Conservation (phyloP, 257 asterid genomes). For the Rehmannia glutinosa region DNA sequence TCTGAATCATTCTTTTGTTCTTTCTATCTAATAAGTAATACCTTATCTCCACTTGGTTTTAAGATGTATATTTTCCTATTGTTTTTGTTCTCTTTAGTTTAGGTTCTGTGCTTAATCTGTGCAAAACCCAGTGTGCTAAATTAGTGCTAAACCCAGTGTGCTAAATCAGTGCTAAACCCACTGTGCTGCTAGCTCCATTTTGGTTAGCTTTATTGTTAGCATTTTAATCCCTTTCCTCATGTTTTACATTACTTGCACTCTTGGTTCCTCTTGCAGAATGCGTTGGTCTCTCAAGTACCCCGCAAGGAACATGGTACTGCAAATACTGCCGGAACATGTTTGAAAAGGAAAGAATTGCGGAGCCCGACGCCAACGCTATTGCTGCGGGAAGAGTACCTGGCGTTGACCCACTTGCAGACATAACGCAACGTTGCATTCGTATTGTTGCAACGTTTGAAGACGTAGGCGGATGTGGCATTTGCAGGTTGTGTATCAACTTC, state of each 20-base stretch:
- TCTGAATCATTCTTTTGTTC: background rate
- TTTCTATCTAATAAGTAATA: background rate
- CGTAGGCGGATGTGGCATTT: conserved; percentile 74
- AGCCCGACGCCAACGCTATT: conserved; percentile 59
- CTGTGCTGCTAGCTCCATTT: background rate
- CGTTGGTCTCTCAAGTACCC: conserved; percentile 43
- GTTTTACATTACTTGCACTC: background rate
- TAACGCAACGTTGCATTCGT: conserved; percentile 71
- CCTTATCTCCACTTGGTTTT: conserved; percentile 14
- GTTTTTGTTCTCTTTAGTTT: background rate
- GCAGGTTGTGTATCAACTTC: conserved; percentile 58
- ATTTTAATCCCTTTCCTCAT: conserved; percentile 9
- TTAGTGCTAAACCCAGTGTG: background rate
- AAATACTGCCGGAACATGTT: conserved; percentile 60
- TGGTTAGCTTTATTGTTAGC: background rate
- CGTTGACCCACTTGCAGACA: conserved; percentile 66
- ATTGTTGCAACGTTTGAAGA: conserved; percentile 48
- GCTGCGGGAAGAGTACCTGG: conserved; percentile 96
- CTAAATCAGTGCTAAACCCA: conserved; percentile 5
- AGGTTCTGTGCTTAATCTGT: too few relatives aligned
- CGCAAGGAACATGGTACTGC: conserved; percentile 76
- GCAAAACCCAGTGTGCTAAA: too few relatives aligned
- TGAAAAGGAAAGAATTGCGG: conserved; percentile 51
- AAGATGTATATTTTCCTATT: conserved; percentile 1
- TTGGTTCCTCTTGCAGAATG: conserved; percentile 53